Evolutionary conservation across 2,329 filamentous ascomycete species (phyloP).

Genomic region (Pezicula carpinea): DNA sequence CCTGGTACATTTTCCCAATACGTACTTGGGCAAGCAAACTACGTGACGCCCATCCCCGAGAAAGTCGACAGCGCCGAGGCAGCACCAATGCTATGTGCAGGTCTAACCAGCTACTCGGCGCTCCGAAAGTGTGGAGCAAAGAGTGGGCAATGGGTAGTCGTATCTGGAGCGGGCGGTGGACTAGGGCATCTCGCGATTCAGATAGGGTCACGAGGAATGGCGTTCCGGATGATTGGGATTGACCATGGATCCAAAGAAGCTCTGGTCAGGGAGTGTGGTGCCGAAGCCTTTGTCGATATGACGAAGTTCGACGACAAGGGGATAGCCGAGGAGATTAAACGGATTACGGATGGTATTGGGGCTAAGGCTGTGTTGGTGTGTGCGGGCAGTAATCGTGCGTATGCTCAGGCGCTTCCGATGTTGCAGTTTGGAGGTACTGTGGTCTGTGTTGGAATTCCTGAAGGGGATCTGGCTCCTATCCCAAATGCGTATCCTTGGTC

Average conservation of each 20-base stretch:
- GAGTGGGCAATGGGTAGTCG: constrained; percentile 36
- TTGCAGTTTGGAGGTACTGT: constrained; percentile 40
- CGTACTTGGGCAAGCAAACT: constrained; percentile 53
- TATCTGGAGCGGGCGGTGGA: constrained; percentile 55
- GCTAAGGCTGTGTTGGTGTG: constrained; percentile 55
- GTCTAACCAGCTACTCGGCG: constrained; percentile 60
- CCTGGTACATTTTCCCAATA: constrained; percentile 69
- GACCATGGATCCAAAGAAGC: constrained; percentile 55
- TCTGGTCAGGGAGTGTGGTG: constrained; percentile 50
- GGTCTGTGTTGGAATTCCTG: constrained; percentile 44
- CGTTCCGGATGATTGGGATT: constrained; percentile 58
- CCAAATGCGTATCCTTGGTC: constrained; percentile 32
- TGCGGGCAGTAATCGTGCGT: constrained; percentile 40
- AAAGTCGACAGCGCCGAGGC: constrained; percentile 50
- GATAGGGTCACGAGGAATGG: constrained; percentile 51
- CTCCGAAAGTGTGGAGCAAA: constrained; percentile 52
- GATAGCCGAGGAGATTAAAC: constrained; percentile 48
- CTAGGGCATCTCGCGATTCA: constrained; percentile 57
- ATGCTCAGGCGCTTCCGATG: constrained; percentile 38
- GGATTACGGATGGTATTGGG: constrained; percentile 47
- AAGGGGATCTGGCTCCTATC: constrained; percentile 36
- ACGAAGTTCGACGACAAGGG: constrained; percentile 42
- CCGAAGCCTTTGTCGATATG: constrained; percentile 60
- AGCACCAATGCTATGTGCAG: constrained; percentile 62
- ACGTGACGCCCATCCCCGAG: constrained; percentile 64